phyloP scores from a whole-genome alignment of 495 filamentous ascomycete species.

The Entonaema liquescens region DNA sequence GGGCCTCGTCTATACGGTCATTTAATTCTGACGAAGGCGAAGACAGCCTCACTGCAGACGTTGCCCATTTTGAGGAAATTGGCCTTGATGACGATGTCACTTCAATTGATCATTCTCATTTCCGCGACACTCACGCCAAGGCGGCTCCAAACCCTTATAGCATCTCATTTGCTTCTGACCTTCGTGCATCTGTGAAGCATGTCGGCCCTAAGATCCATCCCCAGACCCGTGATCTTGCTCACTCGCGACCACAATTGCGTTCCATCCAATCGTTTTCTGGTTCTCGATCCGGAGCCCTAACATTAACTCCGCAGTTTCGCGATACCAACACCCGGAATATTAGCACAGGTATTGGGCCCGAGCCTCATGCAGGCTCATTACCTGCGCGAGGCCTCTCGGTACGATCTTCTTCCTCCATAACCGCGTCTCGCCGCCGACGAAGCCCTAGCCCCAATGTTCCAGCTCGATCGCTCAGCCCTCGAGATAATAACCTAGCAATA shows the following conservation, averaged over 20 bases:
- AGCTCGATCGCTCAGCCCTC: constrained; percentile 48
- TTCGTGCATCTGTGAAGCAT: constrained; percentile 51
- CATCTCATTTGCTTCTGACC: constrained; percentile 53
- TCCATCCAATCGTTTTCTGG: constrained; percentile 33
- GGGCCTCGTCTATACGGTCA: constrained; percentile 87
- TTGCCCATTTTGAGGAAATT: constrained; percentile 91
- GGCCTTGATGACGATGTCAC: constrained; percentile 75
- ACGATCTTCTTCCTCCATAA: constrained; percentile 46
- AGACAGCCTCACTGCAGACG: constrained; percentile 71
- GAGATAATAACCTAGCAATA: constrained; percentile 54
- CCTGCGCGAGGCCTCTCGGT: constrained; percentile 49
- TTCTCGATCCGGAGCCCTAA: constrained; percentile 28
- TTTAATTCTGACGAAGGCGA: constrained; percentile 68
- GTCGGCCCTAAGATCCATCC: constrained; percentile 37
- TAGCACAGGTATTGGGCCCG: constrained; percentile 37
- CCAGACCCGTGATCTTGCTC: constrained; percentile 42
- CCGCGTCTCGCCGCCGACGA: constrained; percentile 42
- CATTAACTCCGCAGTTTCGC: constrained; percentile 38
- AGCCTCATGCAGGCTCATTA: constrained; percentile 45
- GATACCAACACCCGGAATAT: constrained; percentile 42
- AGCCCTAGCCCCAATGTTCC: constrained; percentile 53
- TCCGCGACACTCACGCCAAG: constrained; percentile 58
- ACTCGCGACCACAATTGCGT: constrained; percentile 29
- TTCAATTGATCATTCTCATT: constrained; percentile 47
- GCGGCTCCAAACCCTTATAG: constrained; percentile 51